A percentile compares a stretch with the other conserved stretches of the same genome.
These are phyloP conservation scores for Penicillium soppii DNA, from an alignment of 495 filamentous ascomycete species.

Conservation along the genomic window DNA sequence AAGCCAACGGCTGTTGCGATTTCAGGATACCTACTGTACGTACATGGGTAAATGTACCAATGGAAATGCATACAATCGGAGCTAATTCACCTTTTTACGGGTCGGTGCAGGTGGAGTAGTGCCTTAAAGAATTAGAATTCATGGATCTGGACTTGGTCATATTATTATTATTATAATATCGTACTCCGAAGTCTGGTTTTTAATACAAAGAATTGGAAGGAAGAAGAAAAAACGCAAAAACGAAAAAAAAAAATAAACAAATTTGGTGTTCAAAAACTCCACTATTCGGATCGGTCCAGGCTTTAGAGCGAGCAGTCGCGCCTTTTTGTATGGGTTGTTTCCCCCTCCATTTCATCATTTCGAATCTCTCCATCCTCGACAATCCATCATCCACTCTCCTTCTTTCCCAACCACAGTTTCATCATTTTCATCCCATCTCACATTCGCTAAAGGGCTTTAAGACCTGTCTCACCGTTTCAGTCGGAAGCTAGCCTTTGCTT, in stretches of 20 bases:
- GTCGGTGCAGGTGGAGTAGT: constrained; percentile 22
- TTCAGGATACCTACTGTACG: constrained; percentile 1
- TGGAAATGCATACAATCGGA: background rate
- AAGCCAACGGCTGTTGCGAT: constrained; percentile 23
- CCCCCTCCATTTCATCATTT: background rate
- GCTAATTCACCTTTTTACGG: constrained; percentile 8
- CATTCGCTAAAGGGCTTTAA: constrained; percentile 2
- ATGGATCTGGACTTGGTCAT: constrained; percentile 7
- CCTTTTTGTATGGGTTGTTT: constrained; percentile 4
- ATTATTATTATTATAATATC: no score
- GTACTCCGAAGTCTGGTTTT: no score
- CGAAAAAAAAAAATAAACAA: no score
- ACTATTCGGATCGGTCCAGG: background rate
- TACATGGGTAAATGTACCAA: no score
- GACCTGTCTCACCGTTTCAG: constrained; percentile 10
- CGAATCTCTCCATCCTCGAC: background rate
- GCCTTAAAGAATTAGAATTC: constrained; percentile 5
- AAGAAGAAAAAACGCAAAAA: no score
- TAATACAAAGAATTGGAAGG: no score
- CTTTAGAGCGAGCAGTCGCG: background rate
- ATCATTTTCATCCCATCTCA: background rate
- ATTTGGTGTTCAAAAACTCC: background rate
- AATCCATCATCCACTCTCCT: background rate
- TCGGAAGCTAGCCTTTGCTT: constrained; percentile 1
- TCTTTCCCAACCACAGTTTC: background rate